A percentile compares a stretch with the other conserved stretches of the same genome.
Evolutionary conservation across 495 filamentous ascomycete species (phyloP).

Genomic region (Penicillium steckii): DNA sequence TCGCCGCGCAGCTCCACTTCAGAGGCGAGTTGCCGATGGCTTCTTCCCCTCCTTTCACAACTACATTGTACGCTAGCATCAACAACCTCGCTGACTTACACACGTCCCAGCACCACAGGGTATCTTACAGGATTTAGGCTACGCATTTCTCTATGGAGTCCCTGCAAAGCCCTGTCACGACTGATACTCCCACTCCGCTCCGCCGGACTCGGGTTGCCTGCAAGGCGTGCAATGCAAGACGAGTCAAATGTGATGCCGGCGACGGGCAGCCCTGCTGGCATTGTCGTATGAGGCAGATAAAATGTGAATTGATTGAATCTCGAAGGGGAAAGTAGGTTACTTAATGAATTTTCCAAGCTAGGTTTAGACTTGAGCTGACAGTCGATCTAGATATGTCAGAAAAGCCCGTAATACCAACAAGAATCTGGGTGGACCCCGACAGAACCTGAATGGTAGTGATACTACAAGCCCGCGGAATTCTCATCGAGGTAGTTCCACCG

Average conservation of each 20-base stretch:
- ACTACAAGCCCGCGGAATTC: neutral
- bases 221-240: constrained; percentile 33
- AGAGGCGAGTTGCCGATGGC: neutral
- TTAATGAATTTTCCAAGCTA: neutral
- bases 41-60: neutral
- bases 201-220: constrained; percentile 31
- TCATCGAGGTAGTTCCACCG: neutral
- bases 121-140: neutral
- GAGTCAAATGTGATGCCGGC: constrained; percentile 35
- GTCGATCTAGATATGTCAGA: neutral
- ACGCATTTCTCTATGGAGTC: neutral
- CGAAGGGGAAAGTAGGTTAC: constrained; percentile 29
- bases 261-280: constrained; percentile 31
- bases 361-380: neutral
- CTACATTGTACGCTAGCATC: neutral
- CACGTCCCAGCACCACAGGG: neutral
- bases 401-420: neutral
- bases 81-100: neutral
- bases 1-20: neutral
- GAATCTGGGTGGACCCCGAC: neutral
- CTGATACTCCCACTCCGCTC: neutral
- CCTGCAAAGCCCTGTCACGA: neutral
- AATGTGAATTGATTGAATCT: constrained; percentile 34
- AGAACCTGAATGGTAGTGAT: neutral
- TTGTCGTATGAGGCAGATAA: constrained; percentile 22